phyloP scores from a whole-genome alignment of 345 rosid genomes.

The Reutealis trisperma region DNA sequence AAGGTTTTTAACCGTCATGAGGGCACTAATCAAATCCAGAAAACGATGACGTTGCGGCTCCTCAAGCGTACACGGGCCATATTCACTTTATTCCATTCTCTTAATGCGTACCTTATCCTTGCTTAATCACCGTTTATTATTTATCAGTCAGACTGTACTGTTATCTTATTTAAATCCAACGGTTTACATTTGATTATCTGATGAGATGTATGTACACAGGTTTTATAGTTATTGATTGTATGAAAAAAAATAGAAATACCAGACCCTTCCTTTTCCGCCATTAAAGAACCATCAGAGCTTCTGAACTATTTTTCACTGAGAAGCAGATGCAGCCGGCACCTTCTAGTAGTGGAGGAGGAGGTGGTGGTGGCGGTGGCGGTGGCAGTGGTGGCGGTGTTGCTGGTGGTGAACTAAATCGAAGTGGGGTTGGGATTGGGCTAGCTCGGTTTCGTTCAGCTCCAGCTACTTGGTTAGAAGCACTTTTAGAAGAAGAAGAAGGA shows the following conservation, averaged over 20 bases:
- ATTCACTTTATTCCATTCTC: background rate
- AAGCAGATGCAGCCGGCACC: constrained; percentile 62
- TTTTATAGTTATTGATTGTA: too few species aligned
- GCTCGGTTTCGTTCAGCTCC: constrained; percentile 76
- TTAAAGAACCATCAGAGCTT: background rate
- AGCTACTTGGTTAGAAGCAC: constrained; percentile 67
- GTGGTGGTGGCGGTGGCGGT: too few species aligned
- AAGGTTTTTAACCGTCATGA: background rate
- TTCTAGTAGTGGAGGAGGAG: constrained; percentile 42
- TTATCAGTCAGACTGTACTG: background rate
- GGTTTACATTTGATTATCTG: background rate
- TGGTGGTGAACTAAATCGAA: constrained; percentile 36
- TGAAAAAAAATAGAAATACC: too few species aligned
- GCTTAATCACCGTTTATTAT: background rate
- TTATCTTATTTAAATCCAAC: background rate
- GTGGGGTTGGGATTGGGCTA: constrained; percentile 56
- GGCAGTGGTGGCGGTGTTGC: constrained; percentile 29
- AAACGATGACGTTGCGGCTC: constrained; percentile 25
- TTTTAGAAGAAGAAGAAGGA: constrained; percentile 55
- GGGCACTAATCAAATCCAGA: constrained; percentile 8
- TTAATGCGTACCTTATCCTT: background rate
- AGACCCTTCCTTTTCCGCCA: background rate
- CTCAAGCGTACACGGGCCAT: background rate
- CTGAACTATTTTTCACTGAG: background rate
- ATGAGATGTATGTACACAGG: background rate